Base-by-base conservation (phyloP, 2,329 filamentous ascomycete genomes). In the Zymoseptoria ardabiliae region DNA sequence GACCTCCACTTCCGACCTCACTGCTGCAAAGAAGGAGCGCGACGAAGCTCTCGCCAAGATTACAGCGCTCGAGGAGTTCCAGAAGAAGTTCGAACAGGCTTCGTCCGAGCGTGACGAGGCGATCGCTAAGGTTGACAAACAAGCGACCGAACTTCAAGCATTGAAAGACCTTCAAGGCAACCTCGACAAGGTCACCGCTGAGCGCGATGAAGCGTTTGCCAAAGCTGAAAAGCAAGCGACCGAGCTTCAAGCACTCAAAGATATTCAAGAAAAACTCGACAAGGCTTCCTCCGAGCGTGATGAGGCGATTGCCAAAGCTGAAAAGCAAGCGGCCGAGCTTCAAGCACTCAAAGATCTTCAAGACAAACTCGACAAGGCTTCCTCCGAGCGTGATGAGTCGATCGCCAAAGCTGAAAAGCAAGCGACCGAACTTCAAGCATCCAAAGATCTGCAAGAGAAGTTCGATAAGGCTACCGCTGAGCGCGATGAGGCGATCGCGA, bases 1-100 rank as follows among this genome's bases (percentile, higher is more conserved):
- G 19, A 51, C 59, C 17, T 41, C 61, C 9, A 54, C 57, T 23
- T 54, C 56, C n/a, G 58, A 63, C 5, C 54, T 63, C 23, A 55
- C 57, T 23, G 19, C 59, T 35, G 56, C 52, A 22, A 59, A 61
- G 53, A 54, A 58, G 30, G 61, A 61, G 54, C 59, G 58, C 17
- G 50, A 48, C 3, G 56, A 56, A 22, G 59, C 59, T 30, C 17
- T 53, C 20, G 50, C 22, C 21, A 21, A 58, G 50, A 22, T 58
- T 35, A 17, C 50, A 21, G 50, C 22, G 9, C 19, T 23, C 25
- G 50, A 58, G 49, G 58, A 57, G 25, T 56, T 60, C 45, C 52
- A 58, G 48, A 53, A 23, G 22, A 56, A 57, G 48, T 49, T 54
- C 28, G 52, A 60, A 48, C 54, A 56, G 49, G 49, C 55, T n/a